phyloP scores from a whole-genome alignment of 768 basidiomycete genomes.

The Leccinum boreale region DNA sequence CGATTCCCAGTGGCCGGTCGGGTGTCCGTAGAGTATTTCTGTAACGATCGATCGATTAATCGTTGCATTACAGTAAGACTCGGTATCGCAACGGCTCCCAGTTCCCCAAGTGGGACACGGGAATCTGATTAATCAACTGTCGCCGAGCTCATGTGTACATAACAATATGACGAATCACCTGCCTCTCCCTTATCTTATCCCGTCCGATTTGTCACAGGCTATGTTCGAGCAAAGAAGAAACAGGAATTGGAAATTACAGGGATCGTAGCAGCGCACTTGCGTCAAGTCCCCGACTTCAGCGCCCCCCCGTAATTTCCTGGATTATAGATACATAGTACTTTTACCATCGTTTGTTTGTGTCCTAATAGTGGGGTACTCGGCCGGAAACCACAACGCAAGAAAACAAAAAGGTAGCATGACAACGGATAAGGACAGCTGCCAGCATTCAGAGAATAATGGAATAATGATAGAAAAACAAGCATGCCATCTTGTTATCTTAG shows the following conservation, averaged over 20 bases:
- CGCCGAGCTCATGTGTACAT: neutral
- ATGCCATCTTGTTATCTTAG: too few species aligned
- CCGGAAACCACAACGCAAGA: too few species aligned
- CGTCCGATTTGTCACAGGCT: neutral
- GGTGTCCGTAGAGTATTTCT: neutral
- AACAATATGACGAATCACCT: neutral
- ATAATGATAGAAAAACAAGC: too few species aligned
- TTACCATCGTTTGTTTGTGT: too few species aligned
- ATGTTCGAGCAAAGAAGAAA: neutral
- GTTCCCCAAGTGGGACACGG: neutral
- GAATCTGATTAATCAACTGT: neutral
- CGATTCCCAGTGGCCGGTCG: neutral
- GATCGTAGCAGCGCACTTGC: too few species aligned
- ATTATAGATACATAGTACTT: too few species aligned
- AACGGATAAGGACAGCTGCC: too few species aligned
- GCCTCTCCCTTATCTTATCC: slow-evolving; percentile 2
- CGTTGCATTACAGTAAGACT: neutral
- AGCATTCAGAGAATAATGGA: too few species aligned
- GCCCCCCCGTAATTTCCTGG: too few species aligned
- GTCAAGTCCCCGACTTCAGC: too few species aligned
- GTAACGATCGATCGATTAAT: neutral
- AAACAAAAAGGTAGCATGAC: too few species aligned
- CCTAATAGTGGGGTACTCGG: too few species aligned
- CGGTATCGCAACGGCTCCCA: neutral
- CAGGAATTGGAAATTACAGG: neutral